These are phyloP conservation scores for Metarhizium album DNA, from an alignment of 2,329 filamentous ascomycete genomes.

Conservation along the genomic window DNA sequence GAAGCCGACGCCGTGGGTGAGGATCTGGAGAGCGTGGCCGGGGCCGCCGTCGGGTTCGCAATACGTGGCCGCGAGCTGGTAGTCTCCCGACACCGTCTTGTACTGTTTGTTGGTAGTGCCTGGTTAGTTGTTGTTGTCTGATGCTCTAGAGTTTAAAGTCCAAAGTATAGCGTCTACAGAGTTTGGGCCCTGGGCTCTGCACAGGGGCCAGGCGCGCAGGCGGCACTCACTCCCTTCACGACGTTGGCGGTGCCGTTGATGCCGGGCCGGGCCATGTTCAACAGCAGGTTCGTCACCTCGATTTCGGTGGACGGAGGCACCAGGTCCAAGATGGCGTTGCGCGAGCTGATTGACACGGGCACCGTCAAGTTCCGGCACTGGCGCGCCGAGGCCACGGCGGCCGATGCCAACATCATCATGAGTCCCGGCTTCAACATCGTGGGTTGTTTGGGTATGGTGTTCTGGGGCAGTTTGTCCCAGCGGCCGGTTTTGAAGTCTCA, in stretches of 20 bases:
- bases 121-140: not conserved
- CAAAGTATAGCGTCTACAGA: too few species aligned
- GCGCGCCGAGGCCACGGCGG: conserved; percentile 21
- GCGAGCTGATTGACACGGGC: conserved; percentile 41
- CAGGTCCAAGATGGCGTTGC: conserved; percentile 42
- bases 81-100: conserved; percentile 38
- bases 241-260: conserved; percentile 35
- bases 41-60: conserved; percentile 42
- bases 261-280: conserved; percentile 38
- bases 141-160: too few species aligned
- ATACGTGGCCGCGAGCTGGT: conserved; percentile 49
- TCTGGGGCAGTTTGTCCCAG: too few species aligned
- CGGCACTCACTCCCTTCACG: conserved; percentile 30
- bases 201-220: too few species aligned
- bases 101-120: conserved; percentile 23
- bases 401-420: conserved; percentile 15
- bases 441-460: not conserved
- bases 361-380: conserved; percentile 41
- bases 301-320: conserved; percentile 38
- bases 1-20: conserved; percentile 32
- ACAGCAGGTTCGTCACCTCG: conserved; percentile 45
- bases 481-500: too few species aligned
- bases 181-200: too few species aligned
- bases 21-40: conserved; percentile 25
- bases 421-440: conserved; percentile 13